Evolutionary conservation across 495 filamentous ascomycete genomes (phyloP).

Genomic region (Trichoderma gamsii): DNA sequence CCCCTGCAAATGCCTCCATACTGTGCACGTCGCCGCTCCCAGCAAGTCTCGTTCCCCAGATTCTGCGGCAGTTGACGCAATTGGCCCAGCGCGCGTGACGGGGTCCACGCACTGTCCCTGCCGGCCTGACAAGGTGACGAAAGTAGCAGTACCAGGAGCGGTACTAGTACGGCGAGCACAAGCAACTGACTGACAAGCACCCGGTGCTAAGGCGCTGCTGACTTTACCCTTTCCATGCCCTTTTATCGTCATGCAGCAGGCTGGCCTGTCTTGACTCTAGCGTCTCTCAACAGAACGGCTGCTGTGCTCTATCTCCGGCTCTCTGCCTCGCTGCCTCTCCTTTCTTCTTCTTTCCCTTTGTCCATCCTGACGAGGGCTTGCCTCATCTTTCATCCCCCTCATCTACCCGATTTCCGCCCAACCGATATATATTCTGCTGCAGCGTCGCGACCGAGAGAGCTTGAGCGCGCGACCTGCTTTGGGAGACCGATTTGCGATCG

Average conservation of each 20-base stretch:
- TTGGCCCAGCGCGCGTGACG: slow-evolving; percentile 7
- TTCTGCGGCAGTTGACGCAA: slow-evolving; percentile 3
- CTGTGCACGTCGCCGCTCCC: neutral
- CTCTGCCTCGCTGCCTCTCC: neutral
- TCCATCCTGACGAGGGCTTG: neutral
- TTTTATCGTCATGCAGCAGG: slow-evolving; percentile 9
- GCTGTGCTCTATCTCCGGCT: slow-evolving; percentile 2
- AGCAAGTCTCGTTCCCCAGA: neutral
- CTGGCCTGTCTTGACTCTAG: neutral
- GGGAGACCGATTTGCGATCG: slow-evolving; percentile 3
- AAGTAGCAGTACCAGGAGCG: neutral
- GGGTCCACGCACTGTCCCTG: neutral
- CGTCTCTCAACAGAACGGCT: slow-evolving; percentile 9
- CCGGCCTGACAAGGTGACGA: neutral
- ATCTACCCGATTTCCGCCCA: neutral
- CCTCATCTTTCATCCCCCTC: neutral
- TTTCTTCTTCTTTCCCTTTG: neutral
- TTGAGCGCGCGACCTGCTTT: neutral
- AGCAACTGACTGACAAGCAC: neutral
- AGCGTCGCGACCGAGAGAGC: neutral
- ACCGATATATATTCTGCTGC: neutral
- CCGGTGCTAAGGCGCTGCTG: neutral
- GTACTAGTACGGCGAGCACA: neutral
- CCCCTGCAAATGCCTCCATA: neutral
- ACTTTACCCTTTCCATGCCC: neutral